A percentile compares a stretch with the other conserved stretches of the same genome.
Conservation (phyloP, 352 stramenopile genomes). For the Plasmopara muralis region DNA sequence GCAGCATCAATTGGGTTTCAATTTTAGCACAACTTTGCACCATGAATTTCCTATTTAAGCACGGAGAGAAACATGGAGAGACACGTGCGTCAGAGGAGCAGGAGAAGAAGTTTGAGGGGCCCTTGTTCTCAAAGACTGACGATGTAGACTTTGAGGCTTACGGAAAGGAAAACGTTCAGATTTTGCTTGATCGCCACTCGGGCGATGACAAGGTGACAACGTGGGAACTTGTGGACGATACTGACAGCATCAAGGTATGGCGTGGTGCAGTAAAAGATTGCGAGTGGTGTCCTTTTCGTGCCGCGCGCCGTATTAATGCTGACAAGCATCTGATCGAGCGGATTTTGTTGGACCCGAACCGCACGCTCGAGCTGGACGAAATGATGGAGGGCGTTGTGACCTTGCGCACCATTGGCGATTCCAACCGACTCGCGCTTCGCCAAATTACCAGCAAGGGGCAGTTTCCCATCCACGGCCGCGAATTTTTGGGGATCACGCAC, state of each 20-base stretch:
- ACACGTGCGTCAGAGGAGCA: conserved; percentile 23
- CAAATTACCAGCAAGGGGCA: conserved; percentile 74
- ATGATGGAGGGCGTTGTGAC: conserved; percentile 68
- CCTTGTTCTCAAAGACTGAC: conserved; percentile 34
- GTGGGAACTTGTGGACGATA: conserved; percentile 61
- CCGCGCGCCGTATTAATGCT: conserved; percentile 42
- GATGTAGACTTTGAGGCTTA: conserved; percentile 63
- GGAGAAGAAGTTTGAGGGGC: conserved; percentile 17
- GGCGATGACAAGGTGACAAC: conserved; percentile 59
- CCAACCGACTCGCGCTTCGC: conserved; percentile 51
- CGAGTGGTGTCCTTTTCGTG: conserved; percentile 69
- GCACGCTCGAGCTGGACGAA: conserved; percentile 69
- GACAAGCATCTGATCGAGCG: conserved; percentile 50
- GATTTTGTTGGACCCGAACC: conserved; percentile 50
- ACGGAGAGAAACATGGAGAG: conserved; percentile 24
- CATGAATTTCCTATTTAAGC: conserved; percentile 37
- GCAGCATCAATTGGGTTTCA: not conserved
- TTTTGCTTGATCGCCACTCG: conserved; percentile 55
- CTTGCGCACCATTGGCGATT: conserved; percentile 45
- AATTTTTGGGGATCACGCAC: conserved; percentile 70
- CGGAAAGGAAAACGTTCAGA: conserved; percentile 56
- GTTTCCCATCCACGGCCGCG: conserved; percentile 66
- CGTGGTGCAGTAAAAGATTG: conserved; percentile 53
- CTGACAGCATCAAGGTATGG: conserved; percentile 46
- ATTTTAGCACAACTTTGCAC: not conserved